Evolutionary conservation across 148 eudicot species (phyloP), one percentile per base, ranked within the genome.

Genomic region (Heliosperma pusillum): DNA sequence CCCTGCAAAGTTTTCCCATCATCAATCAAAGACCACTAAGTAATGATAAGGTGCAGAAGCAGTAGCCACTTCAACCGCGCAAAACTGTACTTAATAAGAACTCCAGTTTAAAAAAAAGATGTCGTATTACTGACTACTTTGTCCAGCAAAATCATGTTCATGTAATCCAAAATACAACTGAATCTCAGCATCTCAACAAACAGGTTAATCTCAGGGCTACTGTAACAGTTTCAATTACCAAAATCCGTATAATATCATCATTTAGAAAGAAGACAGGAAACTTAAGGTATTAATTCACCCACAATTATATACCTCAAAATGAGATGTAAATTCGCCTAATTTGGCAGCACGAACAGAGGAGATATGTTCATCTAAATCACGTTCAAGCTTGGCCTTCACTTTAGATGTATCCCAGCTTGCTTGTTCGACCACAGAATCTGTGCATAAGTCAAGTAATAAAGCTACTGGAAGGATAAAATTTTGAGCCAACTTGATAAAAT

Each of bases 321-420:
- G 64, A 60, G 87, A 72, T 71, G 96, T 94, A 60, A 94, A 85
- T 82, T 94, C 96, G 79, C 92, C 85, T 78, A 91, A 82, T 83
- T 91, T 94, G 82, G 96, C 82, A 77, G 84, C 77, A 74, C 93
- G 88, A 79, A 94, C 90, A 73, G 91, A 87, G n/a, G 85, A 85
- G 79, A 89, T 77, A 80, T 91, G 89, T 72, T 91, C 91, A 85
- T 94, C 97, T 68, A 94, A 83, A 78, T 91, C 98, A 57, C 96
- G 89, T 52, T 60, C 75, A 72, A 94, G 88, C 82, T 94, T 94
- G 67, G 89, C 90, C 82, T 87, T 85, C 53, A 83, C 89, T 90
- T 89, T 94, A 60, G 91, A 83, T 29, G 88, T 74, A 79, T 94
- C 96, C 97, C 97, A 94, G 75, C 89, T 83, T 30, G 93, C 90